Percentiles rank a stretch among this genome's conserved stretches.
Conservation (phyloP, 768 basidiomycete genomes). For the Tephrocybe rancida region DNA sequence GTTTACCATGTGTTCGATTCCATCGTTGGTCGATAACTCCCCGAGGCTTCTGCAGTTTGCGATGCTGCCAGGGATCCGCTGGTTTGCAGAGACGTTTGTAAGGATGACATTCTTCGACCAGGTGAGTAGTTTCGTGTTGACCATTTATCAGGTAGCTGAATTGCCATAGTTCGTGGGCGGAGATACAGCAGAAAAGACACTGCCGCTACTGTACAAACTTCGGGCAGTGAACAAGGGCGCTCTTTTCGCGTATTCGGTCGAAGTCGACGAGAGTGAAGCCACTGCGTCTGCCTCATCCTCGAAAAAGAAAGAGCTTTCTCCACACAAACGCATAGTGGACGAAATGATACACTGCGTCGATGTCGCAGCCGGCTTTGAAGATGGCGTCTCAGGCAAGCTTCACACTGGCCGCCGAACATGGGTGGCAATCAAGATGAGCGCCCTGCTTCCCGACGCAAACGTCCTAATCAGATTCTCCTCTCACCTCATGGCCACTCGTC, state of each 20-base stretch:
- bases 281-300: constrained; percentile 24
- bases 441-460: constrained; percentile 64
- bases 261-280: constrained; percentile 69
- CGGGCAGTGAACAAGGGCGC: constrained; percentile 72
- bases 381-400: constrained; percentile 29
- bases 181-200: constrained; percentile 70
- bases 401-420: constrained; percentile 61
- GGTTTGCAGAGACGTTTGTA: constrained; percentile 69
- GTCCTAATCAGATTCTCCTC: constrained; percentile 65
- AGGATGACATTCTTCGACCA: constrained; percentile 86
- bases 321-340: constrained; percentile 65
- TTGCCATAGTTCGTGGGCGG: constrained; percentile 80
- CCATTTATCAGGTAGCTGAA: constrained; percentile 1
- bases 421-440: constrained; percentile 86
- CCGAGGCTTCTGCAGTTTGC: constrained; percentile 63
- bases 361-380: constrained; percentile 82
- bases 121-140: constrained; percentile 33
- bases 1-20: constrained; percentile 79
- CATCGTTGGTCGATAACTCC: constrained; percentile 74
- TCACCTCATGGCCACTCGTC: constrained; percentile 50
- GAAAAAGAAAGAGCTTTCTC: constrained; percentile 26
- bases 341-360: constrained; percentile 82
- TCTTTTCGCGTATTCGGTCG: constrained; percentile 84
- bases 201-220: constrained; percentile 65
- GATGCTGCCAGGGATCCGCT: constrained; percentile 59